Percentiles rank a stretch among this genome's conserved stretches.
These are phyloP conservation scores for Silene noctiflora DNA, from an alignment of 179 eudicot genomes.

Conservation along the genomic window DNA sequence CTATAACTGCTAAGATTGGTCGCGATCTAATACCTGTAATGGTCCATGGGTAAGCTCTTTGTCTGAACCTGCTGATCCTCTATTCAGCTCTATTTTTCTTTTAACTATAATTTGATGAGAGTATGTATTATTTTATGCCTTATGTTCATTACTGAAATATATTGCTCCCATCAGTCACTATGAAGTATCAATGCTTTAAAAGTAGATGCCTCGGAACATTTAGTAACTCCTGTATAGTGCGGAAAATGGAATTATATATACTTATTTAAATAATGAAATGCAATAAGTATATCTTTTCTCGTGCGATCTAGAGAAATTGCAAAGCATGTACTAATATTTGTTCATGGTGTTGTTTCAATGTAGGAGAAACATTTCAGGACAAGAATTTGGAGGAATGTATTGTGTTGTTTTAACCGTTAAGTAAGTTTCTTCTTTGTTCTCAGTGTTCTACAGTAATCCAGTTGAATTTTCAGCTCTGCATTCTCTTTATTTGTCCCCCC, in stretches of 20 bases:
- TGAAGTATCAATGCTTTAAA: not conserved
- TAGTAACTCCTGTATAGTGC: not conserved
- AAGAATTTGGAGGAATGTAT: conserved; percentile 94
- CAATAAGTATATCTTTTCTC: not conserved
- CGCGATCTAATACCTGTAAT: conserved; percentile 52
- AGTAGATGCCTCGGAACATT: not conserved
- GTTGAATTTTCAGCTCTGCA: not conserved
- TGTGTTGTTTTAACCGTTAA: conserved; percentile 70
- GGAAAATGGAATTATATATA: not conserved
- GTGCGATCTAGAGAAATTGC: not conserved
- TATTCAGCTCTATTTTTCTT: not conserved
- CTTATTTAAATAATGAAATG: not conserved
- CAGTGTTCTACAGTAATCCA: not conserved
- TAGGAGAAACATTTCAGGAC: conserved; percentile 98
- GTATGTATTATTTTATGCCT: not conserved
- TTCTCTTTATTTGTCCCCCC: not conserved
- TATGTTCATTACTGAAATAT: not conserved
- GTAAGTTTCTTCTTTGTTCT: conserved; percentile 41
- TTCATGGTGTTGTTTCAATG: conserved; percentile 11
- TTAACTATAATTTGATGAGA: not conserved
- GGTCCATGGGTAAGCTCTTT: conserved; percentile 44
- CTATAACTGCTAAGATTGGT: conserved; percentile 39
- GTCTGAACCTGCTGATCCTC: conserved; percentile 4
- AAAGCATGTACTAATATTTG: not conserved
- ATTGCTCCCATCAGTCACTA: not conserved